phyloP scores from a whole-genome alignment of 495 filamentous ascomycete species.

The Trichoderma orchidacearum region DNA sequence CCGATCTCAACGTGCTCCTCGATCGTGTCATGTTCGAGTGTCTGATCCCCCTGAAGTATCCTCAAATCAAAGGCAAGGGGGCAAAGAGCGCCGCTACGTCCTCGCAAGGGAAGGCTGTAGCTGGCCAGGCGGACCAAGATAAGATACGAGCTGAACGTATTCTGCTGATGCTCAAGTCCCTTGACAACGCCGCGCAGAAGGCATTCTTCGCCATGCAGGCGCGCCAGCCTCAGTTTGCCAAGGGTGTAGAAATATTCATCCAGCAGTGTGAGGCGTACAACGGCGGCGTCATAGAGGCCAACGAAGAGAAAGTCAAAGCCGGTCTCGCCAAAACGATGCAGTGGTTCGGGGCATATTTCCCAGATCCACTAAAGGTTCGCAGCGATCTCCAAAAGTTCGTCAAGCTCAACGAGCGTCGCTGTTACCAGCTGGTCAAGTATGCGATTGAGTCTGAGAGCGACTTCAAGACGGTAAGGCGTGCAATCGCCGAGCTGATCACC shows the following conservation, averaged over 20 bases:
- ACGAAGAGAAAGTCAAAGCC: conserved; percentile 51
- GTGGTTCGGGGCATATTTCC: conserved; percentile 58
- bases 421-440: conserved; percentile 78
- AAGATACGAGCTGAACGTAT: conserved; percentile 77
- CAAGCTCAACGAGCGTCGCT: conserved; percentile 79
- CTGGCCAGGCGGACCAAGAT: conserved; percentile 52
- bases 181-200: conserved; percentile 67
- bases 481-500: conserved; percentile 80
- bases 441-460: conserved; percentile 78
- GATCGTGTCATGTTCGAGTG: conserved; percentile 80
- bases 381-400: conserved; percentile 81
- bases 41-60: conserved; percentile 73
- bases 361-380: conserved; percentile 51
- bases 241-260: conserved; percentile 57
- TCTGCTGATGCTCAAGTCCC: conserved; percentile 60
- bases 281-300: conserved; percentile 67
- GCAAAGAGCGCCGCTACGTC: conserved; percentile 46
- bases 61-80: conserved; percentile 54
- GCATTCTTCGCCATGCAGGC: conserved; percentile 81
- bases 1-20: conserved; percentile 68
- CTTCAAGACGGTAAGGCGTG: conserved; percentile 77
- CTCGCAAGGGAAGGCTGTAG: conserved; percentile 32
- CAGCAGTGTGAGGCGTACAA: conserved; percentile 76
- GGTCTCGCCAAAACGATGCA: conserved; percentile 53
- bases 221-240: conserved; percentile 55